Evolutionary conservation across 768 basidiomycete species (phyloP).

Genomic region (Hygrophoropsis aurantiaca): DNA sequence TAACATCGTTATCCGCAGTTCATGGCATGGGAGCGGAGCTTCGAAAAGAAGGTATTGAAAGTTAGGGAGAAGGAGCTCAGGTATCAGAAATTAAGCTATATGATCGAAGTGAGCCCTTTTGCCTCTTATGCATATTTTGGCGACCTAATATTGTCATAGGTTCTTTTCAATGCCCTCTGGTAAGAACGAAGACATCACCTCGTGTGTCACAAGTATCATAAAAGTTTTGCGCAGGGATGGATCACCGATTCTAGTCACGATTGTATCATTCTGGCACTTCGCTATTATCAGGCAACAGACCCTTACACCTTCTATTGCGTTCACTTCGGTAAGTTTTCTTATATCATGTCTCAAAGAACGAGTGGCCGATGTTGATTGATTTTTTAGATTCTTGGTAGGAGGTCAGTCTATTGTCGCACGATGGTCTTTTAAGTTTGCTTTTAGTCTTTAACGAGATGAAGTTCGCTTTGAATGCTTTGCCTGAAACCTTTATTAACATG

Average conservation of each 20-base stretch:
- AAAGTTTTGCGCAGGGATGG: conserved; percentile 31
- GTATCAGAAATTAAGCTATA: conserved; percentile 84
- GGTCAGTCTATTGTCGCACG: not conserved
- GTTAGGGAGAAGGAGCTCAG: conserved; percentile 80
- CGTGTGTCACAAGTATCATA: not conserved
- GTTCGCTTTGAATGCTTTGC: conserved; percentile 83
- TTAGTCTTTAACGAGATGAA: conserved; percentile 86
- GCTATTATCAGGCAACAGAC: conserved; percentile 66
- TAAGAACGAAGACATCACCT: conserved; percentile 15
- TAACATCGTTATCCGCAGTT: conserved; percentile 47
- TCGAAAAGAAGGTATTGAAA: conserved; percentile 71
- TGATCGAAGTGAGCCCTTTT: conserved; percentile 59
- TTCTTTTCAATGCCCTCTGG: conserved; percentile 56
- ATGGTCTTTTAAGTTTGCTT: not conserved
- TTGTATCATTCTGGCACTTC: conserved; percentile 70
- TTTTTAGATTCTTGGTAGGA: conserved; percentile 42
- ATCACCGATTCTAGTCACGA: conserved; percentile 57
- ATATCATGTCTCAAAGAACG: not conserved
- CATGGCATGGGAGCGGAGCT: conserved; percentile 94
- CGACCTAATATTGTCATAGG: conserved; percentile 17
- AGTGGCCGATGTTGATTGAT: not conserved
- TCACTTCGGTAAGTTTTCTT: conserved; percentile 55
- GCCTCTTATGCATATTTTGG: not conserved
- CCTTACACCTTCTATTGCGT: conserved; percentile 83
- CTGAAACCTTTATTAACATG: conserved; percentile 89